Evolutionary conservation across 352 stramenopile genomes (phyloP).

Genomic region (Phytophthora tubulina): DNA sequence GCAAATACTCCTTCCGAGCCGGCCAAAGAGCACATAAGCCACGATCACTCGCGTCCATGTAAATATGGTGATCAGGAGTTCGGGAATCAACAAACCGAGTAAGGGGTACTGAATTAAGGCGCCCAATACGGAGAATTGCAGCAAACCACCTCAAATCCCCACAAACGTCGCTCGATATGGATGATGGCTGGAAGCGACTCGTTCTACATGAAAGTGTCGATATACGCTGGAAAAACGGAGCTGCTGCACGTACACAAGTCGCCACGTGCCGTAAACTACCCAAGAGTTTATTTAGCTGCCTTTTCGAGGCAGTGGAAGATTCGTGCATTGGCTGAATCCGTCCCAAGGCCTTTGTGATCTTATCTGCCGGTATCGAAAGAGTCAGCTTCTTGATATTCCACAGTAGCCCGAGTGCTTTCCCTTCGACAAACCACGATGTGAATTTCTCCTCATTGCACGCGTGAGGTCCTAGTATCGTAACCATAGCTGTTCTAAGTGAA

Average conservation of each 20-base stretch:
- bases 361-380: no score
- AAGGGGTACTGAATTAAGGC: background rate
- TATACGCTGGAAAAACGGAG: background rate
- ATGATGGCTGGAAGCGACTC: background rate
- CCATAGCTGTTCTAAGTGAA: background rate
- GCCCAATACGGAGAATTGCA: background rate
- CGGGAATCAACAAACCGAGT: background rate
- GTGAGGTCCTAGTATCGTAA: background rate
- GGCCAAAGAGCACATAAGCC: background rate
- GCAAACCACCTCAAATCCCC: background rate
- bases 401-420: no score
- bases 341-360: no score
- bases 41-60: background rate
- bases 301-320: no score
- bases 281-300: no score
- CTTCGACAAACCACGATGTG: no score
- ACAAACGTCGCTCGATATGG: background rate
- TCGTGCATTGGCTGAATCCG: no score
- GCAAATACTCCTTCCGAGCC: background rate
- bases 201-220: background rate
- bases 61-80: background rate
- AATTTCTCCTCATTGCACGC: no score
- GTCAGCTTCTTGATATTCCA: no score
- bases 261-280: no score
- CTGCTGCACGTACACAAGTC: background rate